Evolutionary conservation across 2,329 filamentous ascomycete species (phyloP), one percentile per base, ranked within the genome.

Genomic region (Tolypocladium tundrense): DNA sequence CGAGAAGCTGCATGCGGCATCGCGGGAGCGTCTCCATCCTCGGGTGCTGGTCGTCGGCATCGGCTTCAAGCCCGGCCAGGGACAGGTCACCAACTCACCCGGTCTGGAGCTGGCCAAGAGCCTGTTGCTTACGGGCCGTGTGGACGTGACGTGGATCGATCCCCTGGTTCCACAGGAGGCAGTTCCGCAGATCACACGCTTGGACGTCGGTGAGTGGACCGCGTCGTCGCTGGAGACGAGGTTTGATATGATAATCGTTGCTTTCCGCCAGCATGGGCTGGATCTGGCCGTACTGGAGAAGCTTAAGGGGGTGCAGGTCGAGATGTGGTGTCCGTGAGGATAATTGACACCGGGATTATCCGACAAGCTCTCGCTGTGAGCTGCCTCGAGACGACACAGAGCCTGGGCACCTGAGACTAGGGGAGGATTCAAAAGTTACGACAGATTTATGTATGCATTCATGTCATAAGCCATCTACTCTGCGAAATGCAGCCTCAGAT

Each of bases 51-150:
- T 79, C 4, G 75, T 75, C 0, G 79, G 78, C 0, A 69, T 80
- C 43, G 78, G 77, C 4, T 81, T 81, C 69, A 81, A 81, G 64
- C 65, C 69, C 7, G 78, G 78, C 3, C 78, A 81, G 61, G 72
- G 75, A 0, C 72, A 75, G 53, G 65, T 80, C 3, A 73, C 71
- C 58, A 77, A 79, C 62, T 80, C 78, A 0, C 78, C 78, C 0
- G 76, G 77, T 1, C 66, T 78, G 2, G 74, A 73, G 55, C 64
- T 79, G 7, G 71, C 73, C 37, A 72, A 70, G 58, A 71, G 64
- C 45, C 66, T 77, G 2, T 62, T 70, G 1, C 53, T 71, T 41
- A 71, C 71, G 1, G 61, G 70, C 52, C 68, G 72, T 57, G 71
- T 74, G 14, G 65, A 77, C n/a, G 72, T 79, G 39, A 61, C 65